Percentiles rank a stretch among this genome's conserved stretches.
Conservation (phyloP, 352 stramenopile species). For the Globisporangium emineosum region DNA sequence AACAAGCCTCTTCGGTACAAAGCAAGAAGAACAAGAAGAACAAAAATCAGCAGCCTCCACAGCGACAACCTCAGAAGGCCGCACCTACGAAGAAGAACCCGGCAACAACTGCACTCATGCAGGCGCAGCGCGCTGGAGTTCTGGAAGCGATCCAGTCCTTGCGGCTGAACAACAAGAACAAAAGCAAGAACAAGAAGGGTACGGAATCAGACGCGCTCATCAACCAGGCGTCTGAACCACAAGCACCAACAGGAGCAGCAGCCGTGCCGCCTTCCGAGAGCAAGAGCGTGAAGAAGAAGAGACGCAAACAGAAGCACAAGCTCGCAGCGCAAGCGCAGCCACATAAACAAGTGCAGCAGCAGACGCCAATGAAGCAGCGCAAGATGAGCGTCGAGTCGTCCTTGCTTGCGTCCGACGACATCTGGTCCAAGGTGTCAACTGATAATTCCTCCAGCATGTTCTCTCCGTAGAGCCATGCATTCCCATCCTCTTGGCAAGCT, state of each 20-base stretch:
- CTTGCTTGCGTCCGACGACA: conserved; percentile 52
- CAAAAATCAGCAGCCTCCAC: conserved; percentile 16
- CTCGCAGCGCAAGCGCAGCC: conserved; percentile 9
- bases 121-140: neutral
- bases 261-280: neutral
- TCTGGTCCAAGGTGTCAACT: conserved; percentile 65
- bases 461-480: neutral
- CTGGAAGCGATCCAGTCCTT: conserved; percentile 10
- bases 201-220: neutral
- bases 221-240: neutral
- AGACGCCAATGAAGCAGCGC: conserved; percentile 22
- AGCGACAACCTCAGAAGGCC: neutral
- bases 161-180: conserved; percentile 18
- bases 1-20: too few species aligned
- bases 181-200: conserved; percentile 15
- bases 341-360: conserved; percentile 8
- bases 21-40: conserved; percentile 21
- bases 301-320: conserved; percentile 20
- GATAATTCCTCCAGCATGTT: conserved; percentile 35
- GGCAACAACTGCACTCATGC: neutral
- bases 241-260: neutral
- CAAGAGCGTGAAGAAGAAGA: conserved; percentile 18
- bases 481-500: too few species aligned
- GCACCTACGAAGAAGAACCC: neutral
- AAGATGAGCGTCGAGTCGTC: conserved; percentile 71